These are phyloP conservation scores for Aureobasidium sp. DNA, from an alignment of 2,329 filamentous ascomycete species.

Conservation along the genomic window DNA sequence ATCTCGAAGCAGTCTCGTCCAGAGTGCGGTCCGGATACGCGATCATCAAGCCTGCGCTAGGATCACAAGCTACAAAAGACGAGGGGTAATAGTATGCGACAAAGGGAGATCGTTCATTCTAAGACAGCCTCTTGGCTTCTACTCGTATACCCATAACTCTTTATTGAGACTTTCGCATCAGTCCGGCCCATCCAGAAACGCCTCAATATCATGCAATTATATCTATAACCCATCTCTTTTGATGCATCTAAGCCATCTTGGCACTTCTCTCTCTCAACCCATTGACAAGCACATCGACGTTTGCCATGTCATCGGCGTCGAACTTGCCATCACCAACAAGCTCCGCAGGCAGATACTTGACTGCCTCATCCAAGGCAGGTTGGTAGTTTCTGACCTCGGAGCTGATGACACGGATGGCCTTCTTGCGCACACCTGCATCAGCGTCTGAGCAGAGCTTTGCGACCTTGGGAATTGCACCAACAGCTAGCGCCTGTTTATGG, in stretches of 20 bases:
- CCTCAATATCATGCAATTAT: not conserved
- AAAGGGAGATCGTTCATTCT: not conserved
- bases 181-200: not conserved
- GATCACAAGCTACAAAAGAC: not conserved
- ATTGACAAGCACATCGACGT: constrained; percentile 52
- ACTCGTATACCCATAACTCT: not conserved
- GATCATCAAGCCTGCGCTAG: not conserved
- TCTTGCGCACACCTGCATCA: constrained; percentile 62
- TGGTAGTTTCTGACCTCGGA: constrained; percentile 85
- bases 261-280: constrained; percentile 23
- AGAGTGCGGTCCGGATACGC: not conserved
- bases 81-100: too few relatives aligned
- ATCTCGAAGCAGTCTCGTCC: not conserved
- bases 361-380: constrained; percentile 56
- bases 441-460: constrained; percentile 58
- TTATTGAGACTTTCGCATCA: not conserved
- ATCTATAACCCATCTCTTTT: not conserved
- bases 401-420: constrained; percentile 84
- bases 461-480: constrained; percentile 63
- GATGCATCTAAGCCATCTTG: constrained; percentile 1
- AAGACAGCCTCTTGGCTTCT: not conserved
- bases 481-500: constrained; percentile 40
- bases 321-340: constrained; percentile 50
- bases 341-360: constrained; percentile 61
- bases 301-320: constrained; percentile 84